A percentile compares a stretch with the other conserved stretches of the same genome.
Conservation (phyloP, 495 filamentous ascomycete genomes). For the Lepraria neglecta region DNA sequence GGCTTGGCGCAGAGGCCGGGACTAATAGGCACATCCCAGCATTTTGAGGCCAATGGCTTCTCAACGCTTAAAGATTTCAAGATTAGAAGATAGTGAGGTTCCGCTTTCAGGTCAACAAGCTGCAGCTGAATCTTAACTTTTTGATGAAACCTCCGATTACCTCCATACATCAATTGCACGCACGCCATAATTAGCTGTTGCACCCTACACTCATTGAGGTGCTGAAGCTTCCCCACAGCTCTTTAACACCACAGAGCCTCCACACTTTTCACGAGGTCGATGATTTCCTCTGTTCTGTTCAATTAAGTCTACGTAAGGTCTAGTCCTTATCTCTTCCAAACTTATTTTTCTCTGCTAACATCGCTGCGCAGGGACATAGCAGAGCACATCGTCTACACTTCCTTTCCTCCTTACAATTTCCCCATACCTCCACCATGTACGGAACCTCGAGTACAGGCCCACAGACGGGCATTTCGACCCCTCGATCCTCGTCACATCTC, state of each 20-base stretch:
- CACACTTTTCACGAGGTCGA: not conserved
- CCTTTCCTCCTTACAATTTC: not conserved
- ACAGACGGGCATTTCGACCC: slow-evolving; percentile 92
- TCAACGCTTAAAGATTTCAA: slow-evolving; percentile 15
- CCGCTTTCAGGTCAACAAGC: not conserved
- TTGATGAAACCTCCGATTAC: not conserved
- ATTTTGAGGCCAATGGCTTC: not conserved
- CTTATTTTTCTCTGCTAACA: not conserved
- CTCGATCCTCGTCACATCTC: slow-evolving; percentile 84
- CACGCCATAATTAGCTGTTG: not conserved
- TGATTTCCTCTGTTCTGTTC: not conserved
- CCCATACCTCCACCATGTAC: slow-evolving; percentile 61
- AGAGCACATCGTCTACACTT: not conserved
- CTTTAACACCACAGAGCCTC: not conserved
- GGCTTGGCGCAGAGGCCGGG: not conserved
- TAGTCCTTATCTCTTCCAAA: not conserved
- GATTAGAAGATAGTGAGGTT: not conserved
- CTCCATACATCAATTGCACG: not conserved
- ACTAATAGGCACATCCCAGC: not conserved
- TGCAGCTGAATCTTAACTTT: not conserved
- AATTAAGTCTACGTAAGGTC: not conserved
- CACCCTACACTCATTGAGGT: not conserved
- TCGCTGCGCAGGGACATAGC: not conserved
- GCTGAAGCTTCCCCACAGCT: not conserved
- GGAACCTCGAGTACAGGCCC: slow-evolving; percentile 68